phyloP scores from a whole-genome alignment of 208 protist species.

The Crithidia acanthocephali region DNA sequence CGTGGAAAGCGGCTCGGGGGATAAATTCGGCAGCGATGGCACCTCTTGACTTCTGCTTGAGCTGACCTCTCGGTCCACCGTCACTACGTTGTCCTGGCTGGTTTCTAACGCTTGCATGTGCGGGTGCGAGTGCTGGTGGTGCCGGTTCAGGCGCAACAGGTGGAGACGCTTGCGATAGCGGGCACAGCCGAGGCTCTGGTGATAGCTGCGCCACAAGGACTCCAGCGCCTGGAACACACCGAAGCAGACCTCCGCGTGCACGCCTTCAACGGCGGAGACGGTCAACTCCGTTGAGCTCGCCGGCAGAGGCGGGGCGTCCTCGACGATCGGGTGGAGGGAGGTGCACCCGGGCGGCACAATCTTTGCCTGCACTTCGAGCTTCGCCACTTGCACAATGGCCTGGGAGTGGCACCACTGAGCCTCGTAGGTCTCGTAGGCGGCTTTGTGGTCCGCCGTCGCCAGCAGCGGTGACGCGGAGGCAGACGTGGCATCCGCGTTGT shows the following conservation, averaged over 20 bases:
- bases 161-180: conserved; percentile 67
- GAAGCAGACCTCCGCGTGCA: conserved; percentile 56
- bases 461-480: not conserved
- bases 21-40: not conserved
- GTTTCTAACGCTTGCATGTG: not conserved
- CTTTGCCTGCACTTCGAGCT: conserved; percentile 29
- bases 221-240: conserved; percentile 48
- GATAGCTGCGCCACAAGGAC: conserved; percentile 45
- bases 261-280: conserved; percentile 11
- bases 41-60: not conserved
- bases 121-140: no score
- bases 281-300: conserved; percentile 29
- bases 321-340: conserved; percentile 15
- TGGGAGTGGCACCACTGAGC: conserved; percentile 26
- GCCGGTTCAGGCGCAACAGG: conserved; percentile 28
- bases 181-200: conserved; percentile 53
- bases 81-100: not conserved
- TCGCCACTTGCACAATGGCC: conserved; percentile 19
- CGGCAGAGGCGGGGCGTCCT: conserved; percentile 6
- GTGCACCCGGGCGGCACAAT: conserved; percentile 8
- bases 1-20: not conserved
- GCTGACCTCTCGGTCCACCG: not conserved
- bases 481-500: not conserved
- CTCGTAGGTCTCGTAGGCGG: conserved; percentile 15
- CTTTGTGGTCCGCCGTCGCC: not conserved